Conservation (phyloP, 2,329 filamentous ascomycete genomes). For the Diaporthe sp. region DNA sequence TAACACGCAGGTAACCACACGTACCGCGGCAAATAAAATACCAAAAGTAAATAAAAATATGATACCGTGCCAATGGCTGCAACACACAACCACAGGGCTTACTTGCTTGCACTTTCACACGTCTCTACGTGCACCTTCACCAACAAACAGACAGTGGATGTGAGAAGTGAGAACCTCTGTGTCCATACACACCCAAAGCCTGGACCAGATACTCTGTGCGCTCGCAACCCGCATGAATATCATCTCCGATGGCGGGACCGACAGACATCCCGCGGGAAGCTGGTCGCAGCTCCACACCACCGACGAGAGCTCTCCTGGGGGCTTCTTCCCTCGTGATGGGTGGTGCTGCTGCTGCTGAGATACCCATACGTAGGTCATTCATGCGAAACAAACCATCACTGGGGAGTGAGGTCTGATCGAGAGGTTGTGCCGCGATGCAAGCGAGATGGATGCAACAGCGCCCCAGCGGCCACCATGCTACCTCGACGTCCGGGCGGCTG, state of each 20-base stretch:
- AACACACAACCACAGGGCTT: slow-evolving; percentile 6
- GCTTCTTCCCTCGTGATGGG: background rate
- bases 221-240: slow-evolving; percentile 16
- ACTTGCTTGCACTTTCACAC: background rate
- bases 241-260: slow-evolving; percentile 29
- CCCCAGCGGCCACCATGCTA: slow-evolving; percentile 7
- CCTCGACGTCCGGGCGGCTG: slow-evolving; percentile 12
- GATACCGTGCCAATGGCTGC: slow-evolving; percentile 18
- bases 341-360: no score
- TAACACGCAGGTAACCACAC: slow-evolving; percentile 23
- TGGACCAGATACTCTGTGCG: background rate
- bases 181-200: background rate
- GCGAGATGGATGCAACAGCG: slow-evolving; percentile 16
- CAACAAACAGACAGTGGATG: background rate
- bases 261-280: slow-evolving; percentile 2
- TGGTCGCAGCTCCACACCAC: slow-evolving; percentile 8
- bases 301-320: background rate
- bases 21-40: slow-evolving; percentile 17
- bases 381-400: background rate
- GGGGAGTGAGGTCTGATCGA: background rate
- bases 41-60: slow-evolving; percentile 10
- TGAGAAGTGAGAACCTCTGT: background rate
- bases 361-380: background rate
- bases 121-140: background rate
- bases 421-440: background rate